A percentile compares a stretch with the other conserved stretches of the same genome.
Evolutionary conservation across 371 early-diverging fungal species (phyloP).

Genomic region (Mortierella sp.): DNA sequence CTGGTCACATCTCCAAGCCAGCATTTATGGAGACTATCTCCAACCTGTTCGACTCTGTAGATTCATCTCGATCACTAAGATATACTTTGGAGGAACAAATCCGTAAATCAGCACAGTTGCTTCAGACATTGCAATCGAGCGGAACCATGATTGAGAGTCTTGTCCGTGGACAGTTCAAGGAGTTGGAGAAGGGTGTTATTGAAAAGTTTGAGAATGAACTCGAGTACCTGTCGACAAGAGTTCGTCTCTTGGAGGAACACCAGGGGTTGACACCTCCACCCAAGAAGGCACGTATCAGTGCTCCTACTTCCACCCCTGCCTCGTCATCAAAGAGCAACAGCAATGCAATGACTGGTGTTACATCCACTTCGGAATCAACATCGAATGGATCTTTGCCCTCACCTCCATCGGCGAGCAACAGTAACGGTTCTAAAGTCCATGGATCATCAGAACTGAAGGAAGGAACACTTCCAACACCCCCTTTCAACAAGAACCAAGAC

Average conservation of each 20-base stretch:
- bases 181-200: constrained; percentile 75
- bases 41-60: constrained; percentile 71
- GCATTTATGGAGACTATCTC: constrained; percentile 70
- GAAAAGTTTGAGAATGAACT: constrained; percentile 47
- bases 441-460: constrained; percentile 27
- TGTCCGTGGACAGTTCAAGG: constrained; percentile 79
- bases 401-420: constrained; percentile 20
- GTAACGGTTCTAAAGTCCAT: background rate
- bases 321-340: background rate
- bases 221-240: constrained; percentile 37
- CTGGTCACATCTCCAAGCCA: constrained; percentile 55
- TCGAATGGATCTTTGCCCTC: constrained; percentile 27
- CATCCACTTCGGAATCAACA: background rate
- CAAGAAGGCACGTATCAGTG: constrained; percentile 17
- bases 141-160: constrained; percentile 83
- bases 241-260: constrained; percentile 39
- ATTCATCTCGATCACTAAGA: constrained; percentile 69
- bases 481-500: constrained; percentile 50
- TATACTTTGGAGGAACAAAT: constrained; percentile 81
- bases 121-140: constrained; percentile 82
- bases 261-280: constrained; percentile 43
- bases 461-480: constrained; percentile 53
- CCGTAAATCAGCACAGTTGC: constrained; percentile 76
- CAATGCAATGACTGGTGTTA: constrained; percentile 22
- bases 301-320: constrained; percentile 7